Evolutionary conservation across 257 asterid genomes (phyloP).

Genomic region (Gentiana macrophylla): DNA sequence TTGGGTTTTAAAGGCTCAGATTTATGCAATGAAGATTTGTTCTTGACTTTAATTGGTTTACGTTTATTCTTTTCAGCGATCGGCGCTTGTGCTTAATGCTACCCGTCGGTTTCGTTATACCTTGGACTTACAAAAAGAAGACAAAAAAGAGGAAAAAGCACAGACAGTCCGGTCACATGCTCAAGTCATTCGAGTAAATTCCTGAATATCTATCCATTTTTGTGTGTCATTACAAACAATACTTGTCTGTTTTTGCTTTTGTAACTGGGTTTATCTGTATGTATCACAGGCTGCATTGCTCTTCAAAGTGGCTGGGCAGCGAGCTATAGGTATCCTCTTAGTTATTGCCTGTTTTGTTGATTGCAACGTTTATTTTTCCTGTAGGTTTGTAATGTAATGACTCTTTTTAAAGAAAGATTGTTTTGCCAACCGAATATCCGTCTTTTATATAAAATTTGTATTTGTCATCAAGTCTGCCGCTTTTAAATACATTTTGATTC

Average conservation of each 20-base stretch:
- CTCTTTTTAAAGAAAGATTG: not conserved
- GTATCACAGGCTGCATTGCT: slow-evolving; percentile 78
- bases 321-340: slow-evolving; percentile 60
- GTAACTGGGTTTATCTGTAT: not conserved
- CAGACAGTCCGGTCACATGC: slow-evolving; percentile 93
- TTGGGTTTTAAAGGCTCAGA: not conserved
- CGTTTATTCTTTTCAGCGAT: slow-evolving; percentile 46
- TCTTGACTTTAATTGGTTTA: slow-evolving; percentile 5
- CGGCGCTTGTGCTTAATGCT: slow-evolving; percentile 93
- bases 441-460: not conserved
- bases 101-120: slow-evolving; percentile 84
- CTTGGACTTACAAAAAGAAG: slow-evolving; percentile 66
- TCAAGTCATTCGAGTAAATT: slow-evolving; percentile 83
- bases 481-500: not conserved
- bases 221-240: not conserved
- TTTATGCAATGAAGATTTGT: not conserved
- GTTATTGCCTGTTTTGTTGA: not conserved
- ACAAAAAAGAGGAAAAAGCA: slow-evolving; percentile 57
- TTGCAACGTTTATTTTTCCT: not conserved
- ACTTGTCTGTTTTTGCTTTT: slow-evolving; percentile 12
- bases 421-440: not conserved
- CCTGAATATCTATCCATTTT: slow-evolving; percentile 1
- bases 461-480: not conserved
- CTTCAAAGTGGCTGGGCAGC: slow-evolving; percentile 89
- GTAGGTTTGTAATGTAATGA: not conserved